phyloP scores from a whole-genome alignment of 768 basidiomycete species.

The Pseudohyphozyma bogoriensis region DNA sequence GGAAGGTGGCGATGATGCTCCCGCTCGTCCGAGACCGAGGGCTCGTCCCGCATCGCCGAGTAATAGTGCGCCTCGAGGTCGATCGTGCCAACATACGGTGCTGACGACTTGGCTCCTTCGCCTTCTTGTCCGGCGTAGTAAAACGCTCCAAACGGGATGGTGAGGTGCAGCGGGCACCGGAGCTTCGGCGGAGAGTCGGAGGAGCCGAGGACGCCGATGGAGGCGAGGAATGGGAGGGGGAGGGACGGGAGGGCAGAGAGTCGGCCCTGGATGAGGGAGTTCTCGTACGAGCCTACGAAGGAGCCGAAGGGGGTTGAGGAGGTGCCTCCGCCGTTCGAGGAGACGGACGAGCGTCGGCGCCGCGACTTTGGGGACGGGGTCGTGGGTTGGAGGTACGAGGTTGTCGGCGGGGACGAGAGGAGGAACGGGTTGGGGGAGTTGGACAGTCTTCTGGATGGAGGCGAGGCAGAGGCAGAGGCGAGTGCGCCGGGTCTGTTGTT shows the following conservation, averaged over 20 bases:
- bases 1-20: slow-evolving; percentile 2
- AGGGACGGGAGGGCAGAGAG: slow-evolving; percentile 27
- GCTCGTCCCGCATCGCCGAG: slow-evolving; percentile 6
- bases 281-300: slow-evolving; percentile 35
- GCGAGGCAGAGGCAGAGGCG: neutral
- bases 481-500: neutral
- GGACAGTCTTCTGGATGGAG: neutral
- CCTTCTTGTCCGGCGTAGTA: slow-evolving; percentile 22
- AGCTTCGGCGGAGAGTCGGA: slow-evolving; percentile 15
- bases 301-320: slow-evolving; percentile 12
- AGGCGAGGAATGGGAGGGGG: slow-evolving; percentile 31
- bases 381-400: neutral
- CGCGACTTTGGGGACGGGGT: neutral
- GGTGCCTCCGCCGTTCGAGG: neutral
- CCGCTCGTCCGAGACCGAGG: neutral
- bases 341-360: slow-evolving; percentile 5
- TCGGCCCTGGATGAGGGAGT: slow-evolving; percentile 35
- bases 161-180: slow-evolving; percentile 26
- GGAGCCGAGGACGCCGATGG: slow-evolving; percentile 29
- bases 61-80: slow-evolving; percentile 34
- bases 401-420: neutral
- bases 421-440: neutral
- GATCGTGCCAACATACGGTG: slow-evolving; percentile 36
- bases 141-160: slow-evolving; percentile 25
- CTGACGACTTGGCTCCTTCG: neutral